Evolutionary conservation across 768 basidiomycete genomes (phyloP), one percentile per base, ranked within the genome.

Genomic region (Hericium coralloides): DNA sequence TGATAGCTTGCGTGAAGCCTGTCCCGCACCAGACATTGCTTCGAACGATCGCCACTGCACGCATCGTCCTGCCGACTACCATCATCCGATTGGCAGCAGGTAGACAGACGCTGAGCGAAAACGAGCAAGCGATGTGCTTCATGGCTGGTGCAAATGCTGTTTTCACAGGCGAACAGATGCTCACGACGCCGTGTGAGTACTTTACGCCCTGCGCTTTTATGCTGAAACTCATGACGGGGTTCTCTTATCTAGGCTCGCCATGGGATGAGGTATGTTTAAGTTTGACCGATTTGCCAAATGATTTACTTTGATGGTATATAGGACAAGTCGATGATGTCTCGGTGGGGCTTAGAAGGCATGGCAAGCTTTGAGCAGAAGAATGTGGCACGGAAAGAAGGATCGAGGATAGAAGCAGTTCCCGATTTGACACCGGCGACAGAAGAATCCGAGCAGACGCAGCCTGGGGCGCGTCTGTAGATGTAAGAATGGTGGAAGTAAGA

Each of bases 91-190:
- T 98, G 23, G 94, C 95, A 7, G 95, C 95, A 18, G 95, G 95
- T 55, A 77, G 95, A 65, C 92, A 92, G 69, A 89, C 84, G 2
- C 81, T 97, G 63, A 78, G 77, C 58, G 95, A 98, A 74, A 78
- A 89, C 9, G 90, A 98, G 70, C 95, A 98, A 68, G 93, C 88
- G 7, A 93, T 98, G 88, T 94, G 92, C 67, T 98, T 98, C 74
- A 89, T 98, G 89, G 94, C 95, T 0, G 95, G 95, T 22, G 95
- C 95, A 20, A 98, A 98, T 67, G 95, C 95, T 20, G 87, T 98
- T 59, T 98, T 98, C 70, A 98, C 95, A n/a, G 95, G 95, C 45
- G 95, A 98, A 68, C 79, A 86, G 64, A 98, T 98, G 95, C 71
- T 98, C 62, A 98, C 95, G 12, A 98, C 95, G 14, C 93, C 95